Percentiles rank a stretch among this genome's conserved stretches.
Evolutionary conservation across 2,329 filamentous ascomycete genomes (phyloP).

Genomic region (Colletotrichum aenigma): DNA sequence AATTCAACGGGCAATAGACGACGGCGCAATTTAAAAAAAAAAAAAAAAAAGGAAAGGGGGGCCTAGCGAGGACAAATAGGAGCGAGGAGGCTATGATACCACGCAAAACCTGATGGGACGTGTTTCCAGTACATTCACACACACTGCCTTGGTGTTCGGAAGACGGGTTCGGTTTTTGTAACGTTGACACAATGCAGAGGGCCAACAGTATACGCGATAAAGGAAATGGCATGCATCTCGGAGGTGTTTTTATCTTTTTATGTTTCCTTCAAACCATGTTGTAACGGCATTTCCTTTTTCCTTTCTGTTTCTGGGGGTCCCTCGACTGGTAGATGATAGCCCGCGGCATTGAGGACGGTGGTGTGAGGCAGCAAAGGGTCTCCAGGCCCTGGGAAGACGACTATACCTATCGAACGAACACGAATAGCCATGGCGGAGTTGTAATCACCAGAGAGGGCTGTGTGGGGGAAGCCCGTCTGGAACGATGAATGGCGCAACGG

Average conservation of each 20-base stretch:
- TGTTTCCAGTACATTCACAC: conserved; percentile 22
- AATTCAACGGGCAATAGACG: conserved; percentile 40
- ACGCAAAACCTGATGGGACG: conserved; percentile 19
- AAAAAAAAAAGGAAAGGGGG: not conserved
- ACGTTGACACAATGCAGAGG: conserved; percentile 18
- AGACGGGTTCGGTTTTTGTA: conserved; percentile 20
- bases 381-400: not conserved
- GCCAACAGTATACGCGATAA: conserved; percentile 22
- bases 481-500: not conserved
- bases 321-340: not conserved
- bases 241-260: conserved; percentile 8
- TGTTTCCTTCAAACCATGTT: not conserved
- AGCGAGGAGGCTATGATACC: conserved; percentile 21
- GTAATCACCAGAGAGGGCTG: not conserved
- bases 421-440: not conserved
- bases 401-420: not conserved
- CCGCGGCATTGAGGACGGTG: not conserved
- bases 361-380: not conserved
- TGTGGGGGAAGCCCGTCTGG: not conserved
- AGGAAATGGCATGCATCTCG: conserved; percentile 20
- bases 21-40: not conserved
- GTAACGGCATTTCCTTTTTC: not conserved
- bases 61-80: conserved; percentile 7
- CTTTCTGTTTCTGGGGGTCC: not conserved
- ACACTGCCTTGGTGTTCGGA: conserved; percentile 20